Evolutionary conservation across 2,329 filamentous ascomycete species (phyloP), one percentile per base, ranked within the genome.

Genomic region (Talaromyces sp.): DNA sequence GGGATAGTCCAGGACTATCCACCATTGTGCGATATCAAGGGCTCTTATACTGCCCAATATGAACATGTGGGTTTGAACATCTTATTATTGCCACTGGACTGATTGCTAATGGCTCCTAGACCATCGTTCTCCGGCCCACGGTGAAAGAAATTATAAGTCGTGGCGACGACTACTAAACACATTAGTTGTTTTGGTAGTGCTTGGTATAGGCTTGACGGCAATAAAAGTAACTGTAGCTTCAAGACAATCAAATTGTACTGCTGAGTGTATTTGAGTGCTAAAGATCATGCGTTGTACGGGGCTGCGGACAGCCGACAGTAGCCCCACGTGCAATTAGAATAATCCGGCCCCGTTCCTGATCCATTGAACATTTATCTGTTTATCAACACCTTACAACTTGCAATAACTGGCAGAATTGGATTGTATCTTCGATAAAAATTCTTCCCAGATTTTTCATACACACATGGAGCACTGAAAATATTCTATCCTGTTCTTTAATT

Each of bases 1-100:
- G 93, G 92, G 65, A 90, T 97, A 71, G 91, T 97, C 50, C 91
- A 97, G 79, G 88, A 91, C 50, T 97, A 97, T 76, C 92, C 93
- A 45, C 93, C 93, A 35, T 82, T 97, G 71, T 89, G 90, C 71
- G 93, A 97, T 80, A 88, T 93, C 80, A 96, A 96, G 85, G 94
- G 94, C 66, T 96, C 91, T 31, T 97, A 96, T 78, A 96, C 93
- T 31, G 94, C 93, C 68, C 93, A 97, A 77, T 96, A 88, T 75
- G 93, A 97, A 83, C 93, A 97, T 82, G 93, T 96, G 81, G 85
- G 90, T 86, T 39, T 43, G 10, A 19, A 39, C 37, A 14, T 31
- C 27, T 31, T 22, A 8, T 39, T 19, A 5, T 48, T 48, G n/a
- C 47, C 19, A 14, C 1, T 48, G 24, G n/a, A 0, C n/a, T 50